These are phyloP conservation scores for Linnemannia hyalina DNA, from an alignment of 192 early-diverging fungal species.

Conservation along the genomic window DNA sequence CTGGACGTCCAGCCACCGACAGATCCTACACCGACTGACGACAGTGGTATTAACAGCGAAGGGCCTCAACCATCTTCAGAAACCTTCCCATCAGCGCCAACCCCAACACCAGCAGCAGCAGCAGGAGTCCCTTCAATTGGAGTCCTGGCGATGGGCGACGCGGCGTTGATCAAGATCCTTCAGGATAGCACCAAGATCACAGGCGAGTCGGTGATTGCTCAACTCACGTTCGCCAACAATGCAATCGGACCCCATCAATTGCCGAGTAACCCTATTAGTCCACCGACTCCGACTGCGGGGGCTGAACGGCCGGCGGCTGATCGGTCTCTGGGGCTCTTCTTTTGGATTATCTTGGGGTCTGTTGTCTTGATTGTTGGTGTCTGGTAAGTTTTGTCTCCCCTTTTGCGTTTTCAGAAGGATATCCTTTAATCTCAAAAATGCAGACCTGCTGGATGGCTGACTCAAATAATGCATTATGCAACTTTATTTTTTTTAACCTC, in stretches of 20 bases:
- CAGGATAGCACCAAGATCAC: background rate
- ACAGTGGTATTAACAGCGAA: background rate
- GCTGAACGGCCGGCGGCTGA: constrained; percentile 19
- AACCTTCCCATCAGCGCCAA: background rate
- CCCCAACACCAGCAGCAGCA: background rate
- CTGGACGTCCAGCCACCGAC: background rate
- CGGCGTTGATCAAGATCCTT: constrained; percentile 22
- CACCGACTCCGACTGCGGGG: background rate
- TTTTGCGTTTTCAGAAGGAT: background rate
- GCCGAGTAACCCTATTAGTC: background rate
- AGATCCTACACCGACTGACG: background rate
- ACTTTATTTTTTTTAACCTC: background rate
- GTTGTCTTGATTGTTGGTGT: constrained; percentile 44
- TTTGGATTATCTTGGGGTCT: constrained; percentile 42
- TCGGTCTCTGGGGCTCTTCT: constrained; percentile 36
- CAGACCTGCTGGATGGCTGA: background rate
- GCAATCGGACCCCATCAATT: constrained; percentile 13
- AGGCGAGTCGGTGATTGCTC: constrained; percentile 26
- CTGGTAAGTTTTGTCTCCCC: constrained; percentile 23
- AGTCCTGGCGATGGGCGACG: constrained; percentile 34
- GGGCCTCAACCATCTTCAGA: background rate
- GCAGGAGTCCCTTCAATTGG: constrained; percentile 5
- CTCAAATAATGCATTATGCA: background rate
- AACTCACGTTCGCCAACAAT: constrained; percentile 31
- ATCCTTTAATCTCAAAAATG: background rate